phyloP scores from a whole-genome alignment of 2,329 filamentous ascomycete genomes.

The Fusarium sp. region DNA sequence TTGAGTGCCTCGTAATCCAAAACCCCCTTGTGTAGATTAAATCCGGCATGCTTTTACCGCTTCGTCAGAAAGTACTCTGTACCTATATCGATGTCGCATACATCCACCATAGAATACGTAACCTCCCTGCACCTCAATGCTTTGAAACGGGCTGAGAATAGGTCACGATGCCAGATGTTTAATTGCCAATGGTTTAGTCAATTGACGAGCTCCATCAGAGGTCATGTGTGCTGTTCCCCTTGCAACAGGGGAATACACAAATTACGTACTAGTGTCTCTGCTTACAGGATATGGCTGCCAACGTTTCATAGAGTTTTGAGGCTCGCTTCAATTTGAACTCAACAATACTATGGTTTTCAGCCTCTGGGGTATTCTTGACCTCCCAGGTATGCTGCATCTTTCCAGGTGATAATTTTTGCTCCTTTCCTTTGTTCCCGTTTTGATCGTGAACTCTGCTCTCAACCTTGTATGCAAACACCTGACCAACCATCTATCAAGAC shows the following conservation, averaged over 20 bases:
- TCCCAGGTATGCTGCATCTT: not conserved
- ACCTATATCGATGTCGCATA: conserved; percentile 7
- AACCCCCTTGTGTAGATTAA: conserved; percentile 16
- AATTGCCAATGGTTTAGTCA: conserved; percentile 42
- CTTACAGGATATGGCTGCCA: conserved; percentile 17
- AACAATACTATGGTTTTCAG: conserved; percentile 6
- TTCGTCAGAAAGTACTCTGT: not conserved
- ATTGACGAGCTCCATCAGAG: conserved; percentile 40
- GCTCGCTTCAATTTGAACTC: conserved; percentile 16
- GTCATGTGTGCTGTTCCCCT: conserved; percentile 42
- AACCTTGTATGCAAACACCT: not conserved
- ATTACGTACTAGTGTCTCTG: conserved; percentile 44
- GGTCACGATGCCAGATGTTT: conserved; percentile 46
- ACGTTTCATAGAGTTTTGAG: conserved; percentile 22
- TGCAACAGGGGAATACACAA: conserved; percentile 31
- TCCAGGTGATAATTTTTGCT: not conserved
- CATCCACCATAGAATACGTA: conserved; percentile 21
- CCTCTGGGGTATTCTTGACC: not conserved
- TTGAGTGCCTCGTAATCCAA: conserved; percentile 27
- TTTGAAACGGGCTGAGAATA: conserved; percentile 23
- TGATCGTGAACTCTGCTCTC: not conserved
- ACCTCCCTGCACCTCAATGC: conserved; percentile 11
- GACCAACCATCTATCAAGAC: no score
- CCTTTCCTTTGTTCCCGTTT: not conserved
- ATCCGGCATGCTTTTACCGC: conserved; percentile 31